These are phyloP conservation scores for Boletus calvinii DNA, from an alignment of 1,284 basidiomycete genomes.

Conservation along the genomic window DNA sequence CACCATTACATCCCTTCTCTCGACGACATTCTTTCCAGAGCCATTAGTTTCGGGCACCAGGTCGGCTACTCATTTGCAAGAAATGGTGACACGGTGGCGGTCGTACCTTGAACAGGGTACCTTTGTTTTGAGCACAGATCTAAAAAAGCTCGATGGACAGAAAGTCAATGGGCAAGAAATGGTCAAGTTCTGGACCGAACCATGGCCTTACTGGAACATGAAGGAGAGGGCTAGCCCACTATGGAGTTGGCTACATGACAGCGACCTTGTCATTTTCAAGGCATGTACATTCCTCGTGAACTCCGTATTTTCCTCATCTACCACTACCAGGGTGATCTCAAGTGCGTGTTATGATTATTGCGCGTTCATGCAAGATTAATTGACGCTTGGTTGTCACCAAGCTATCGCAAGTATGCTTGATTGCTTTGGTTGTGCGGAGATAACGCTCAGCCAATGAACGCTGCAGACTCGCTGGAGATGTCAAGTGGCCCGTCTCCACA, in stretches of 20 bases:
- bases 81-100: conserved; percentile 75
- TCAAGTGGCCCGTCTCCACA: conserved; percentile 85
- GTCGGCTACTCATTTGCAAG: conserved; percentile 45
- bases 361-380: conserved; percentile 2
- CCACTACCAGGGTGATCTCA: conserved; percentile 74
- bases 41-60: conserved; percentile 23
- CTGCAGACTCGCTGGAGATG: conserved; percentile 82
- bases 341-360: conserved; percentile 47
- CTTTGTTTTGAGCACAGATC: conserved; percentile 62
- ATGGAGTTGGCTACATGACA: conserved; percentile 57
- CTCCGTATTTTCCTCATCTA: background rate
- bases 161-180: conserved; percentile 16
- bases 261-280: conserved; percentile 91
- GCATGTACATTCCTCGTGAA: conserved; percentile 34
- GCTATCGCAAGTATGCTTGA: conserved; percentile 74
- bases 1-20: conserved; percentile 52
- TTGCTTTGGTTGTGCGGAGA: conserved; percentile 21
- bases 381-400: conserved; percentile 28
- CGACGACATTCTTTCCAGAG: conserved; percentile 57
- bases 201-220: conserved; percentile 84
- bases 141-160: conserved; percentile 37
- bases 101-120: conserved; percentile 65
- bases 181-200: conserved; percentile 83
- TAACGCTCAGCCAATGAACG: conserved; percentile 25
- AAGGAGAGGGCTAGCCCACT: conserved; percentile 58